phyloP scores from a whole-genome alignment of 1,284 basidiomycete genomes.

The Rhodotorula mucilaginosa region DNA sequence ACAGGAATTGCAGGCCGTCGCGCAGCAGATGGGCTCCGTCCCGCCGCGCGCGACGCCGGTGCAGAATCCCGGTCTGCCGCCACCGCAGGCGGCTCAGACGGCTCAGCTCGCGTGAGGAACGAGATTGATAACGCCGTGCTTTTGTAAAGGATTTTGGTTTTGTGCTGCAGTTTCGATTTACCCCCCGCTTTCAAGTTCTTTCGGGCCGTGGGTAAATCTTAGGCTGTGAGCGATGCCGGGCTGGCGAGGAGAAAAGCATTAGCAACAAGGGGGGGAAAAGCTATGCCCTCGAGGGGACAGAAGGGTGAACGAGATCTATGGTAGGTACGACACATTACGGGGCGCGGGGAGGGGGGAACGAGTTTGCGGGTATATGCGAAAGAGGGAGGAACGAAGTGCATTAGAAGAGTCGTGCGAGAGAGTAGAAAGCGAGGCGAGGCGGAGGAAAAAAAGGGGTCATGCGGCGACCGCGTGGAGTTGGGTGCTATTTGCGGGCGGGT shows the following conservation, averaged over 20 bases:
- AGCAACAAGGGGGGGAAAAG: not conserved
- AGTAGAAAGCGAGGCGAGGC: not conserved
- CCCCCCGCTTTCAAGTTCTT: no score
- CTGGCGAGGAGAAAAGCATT: not conserved
- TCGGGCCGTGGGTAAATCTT: not conserved
- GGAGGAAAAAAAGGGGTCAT: not conserved
- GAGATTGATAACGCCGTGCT: not conserved
- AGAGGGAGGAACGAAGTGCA: no score
- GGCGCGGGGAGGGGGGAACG: not conserved
- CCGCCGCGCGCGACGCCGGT: constrained; percentile 9
- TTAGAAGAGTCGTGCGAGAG: not conserved
- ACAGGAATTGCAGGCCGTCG: constrained; percentile 9
- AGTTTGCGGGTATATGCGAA: not conserved
- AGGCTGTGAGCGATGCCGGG: no score
- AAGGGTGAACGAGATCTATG: not conserved
- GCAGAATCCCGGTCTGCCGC: constrained; percentile 11
- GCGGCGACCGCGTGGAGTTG: constrained; percentile 2
- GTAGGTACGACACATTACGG: not conserved
- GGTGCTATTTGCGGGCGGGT: not conserved
- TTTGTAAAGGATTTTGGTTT: no score
- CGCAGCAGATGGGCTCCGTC: constrained; percentile 1
- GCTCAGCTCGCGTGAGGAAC: constrained; percentile 13
- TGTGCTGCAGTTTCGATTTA: not conserved
- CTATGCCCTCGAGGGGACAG: not conserved
- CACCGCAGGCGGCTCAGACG: constrained; percentile 2